Conservation (phyloP, 2,329 filamentous ascomycete species). For the Fusarium citri region DNA sequence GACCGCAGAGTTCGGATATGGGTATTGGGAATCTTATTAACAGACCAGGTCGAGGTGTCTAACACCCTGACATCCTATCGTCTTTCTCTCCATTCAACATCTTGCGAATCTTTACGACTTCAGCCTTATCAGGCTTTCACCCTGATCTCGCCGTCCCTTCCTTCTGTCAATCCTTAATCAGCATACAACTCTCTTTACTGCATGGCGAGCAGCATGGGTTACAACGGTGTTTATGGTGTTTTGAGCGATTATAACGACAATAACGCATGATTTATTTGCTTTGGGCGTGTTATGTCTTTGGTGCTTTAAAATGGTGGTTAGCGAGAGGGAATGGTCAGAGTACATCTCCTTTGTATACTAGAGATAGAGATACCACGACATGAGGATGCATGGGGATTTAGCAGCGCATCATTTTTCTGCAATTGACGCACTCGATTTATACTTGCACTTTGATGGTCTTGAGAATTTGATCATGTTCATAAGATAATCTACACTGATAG, state of each 20-base stretch:
- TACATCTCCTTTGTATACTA: constrained; percentile 46
- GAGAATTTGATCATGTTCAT: constrained; percentile 2
- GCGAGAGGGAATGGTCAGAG: constrained; percentile 16
- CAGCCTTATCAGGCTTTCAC: constrained; percentile 1
- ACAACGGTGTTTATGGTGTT: constrained; percentile 35
- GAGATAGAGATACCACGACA: constrained; percentile 47
- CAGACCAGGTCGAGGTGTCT: constrained; percentile 53
- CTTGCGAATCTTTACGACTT: neutral
- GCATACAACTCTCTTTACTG: constrained; percentile 28
- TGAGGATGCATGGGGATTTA: constrained; percentile 28
- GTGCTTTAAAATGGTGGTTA: constrained; percentile 36
- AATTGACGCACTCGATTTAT: constrained; percentile 11
- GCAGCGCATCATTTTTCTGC: constrained; percentile 21
- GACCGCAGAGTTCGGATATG: constrained; percentile 69
- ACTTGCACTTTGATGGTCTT: neutral
- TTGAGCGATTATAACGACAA: constrained; percentile 39
- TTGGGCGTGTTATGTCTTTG: constrained; percentile 33
- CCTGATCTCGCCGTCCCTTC: constrained; percentile 38
- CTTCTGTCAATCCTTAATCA: constrained; percentile 32
- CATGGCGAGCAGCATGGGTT: constrained; percentile 39
- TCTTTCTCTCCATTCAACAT: neutral
- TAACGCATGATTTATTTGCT: constrained; percentile 22
- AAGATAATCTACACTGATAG: constrained; percentile 32
- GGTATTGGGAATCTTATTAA: constrained; percentile 71
- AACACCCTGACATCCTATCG: neutral